Percentiles rank a stretch among this genome's conserved stretches.
Evolutionary conservation across 305 asterid genomes (phyloP).

Genomic region (Stenogyne calaminthoides): DNA sequence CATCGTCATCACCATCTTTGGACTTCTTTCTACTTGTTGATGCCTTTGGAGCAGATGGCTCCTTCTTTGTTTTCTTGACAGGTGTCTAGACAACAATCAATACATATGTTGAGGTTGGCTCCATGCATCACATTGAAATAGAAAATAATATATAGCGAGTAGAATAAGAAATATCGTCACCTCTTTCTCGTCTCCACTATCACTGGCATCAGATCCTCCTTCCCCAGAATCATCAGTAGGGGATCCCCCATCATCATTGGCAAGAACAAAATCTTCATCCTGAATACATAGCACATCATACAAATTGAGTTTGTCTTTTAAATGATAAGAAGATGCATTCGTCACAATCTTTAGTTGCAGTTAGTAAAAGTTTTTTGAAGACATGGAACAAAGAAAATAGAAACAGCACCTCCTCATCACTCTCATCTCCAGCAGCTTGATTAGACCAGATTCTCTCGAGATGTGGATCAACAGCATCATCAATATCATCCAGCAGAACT

Average conservation of each 20-base stretch:
- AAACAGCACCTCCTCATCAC: slow-evolving; percentile 83
- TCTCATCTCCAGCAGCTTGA: slow-evolving; percentile 74
- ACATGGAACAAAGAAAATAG: slow-evolving; percentile 6
- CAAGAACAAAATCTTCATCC: slow-evolving; percentile 88
- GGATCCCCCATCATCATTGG: slow-evolving; percentile 85
- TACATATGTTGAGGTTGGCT: slow-evolving; percentile 23
- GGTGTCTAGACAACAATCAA: slow-evolving; percentile 50
- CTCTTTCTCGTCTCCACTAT: slow-evolving; percentile 67
- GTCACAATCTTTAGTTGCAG: background rate
- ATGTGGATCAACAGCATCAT: slow-evolving; percentile 91
- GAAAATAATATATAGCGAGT: background rate
- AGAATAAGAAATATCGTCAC: slow-evolving; percentile 29
- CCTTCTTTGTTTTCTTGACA: slow-evolving; percentile 60
- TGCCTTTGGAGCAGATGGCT: slow-evolving; percentile 61
- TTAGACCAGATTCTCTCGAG: slow-evolving; percentile 77
- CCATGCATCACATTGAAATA: slow-evolving; percentile 2
- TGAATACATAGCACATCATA: slow-evolving; percentile 25
- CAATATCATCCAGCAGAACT: slow-evolving; percentile 61
- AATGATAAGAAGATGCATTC: slow-evolving; percentile 6
- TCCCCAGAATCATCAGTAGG: slow-evolving; percentile 97
- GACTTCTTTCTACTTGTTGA: slow-evolving; percentile 65
- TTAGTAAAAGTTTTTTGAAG: background rate
- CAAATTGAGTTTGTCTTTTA: background rate
- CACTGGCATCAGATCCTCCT: slow-evolving; percentile 82
- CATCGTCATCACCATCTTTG: slow-evolving; percentile 70